Conservation (phyloP, 495 filamentous ascomycete species). For the Xylaria acuta region DNA sequence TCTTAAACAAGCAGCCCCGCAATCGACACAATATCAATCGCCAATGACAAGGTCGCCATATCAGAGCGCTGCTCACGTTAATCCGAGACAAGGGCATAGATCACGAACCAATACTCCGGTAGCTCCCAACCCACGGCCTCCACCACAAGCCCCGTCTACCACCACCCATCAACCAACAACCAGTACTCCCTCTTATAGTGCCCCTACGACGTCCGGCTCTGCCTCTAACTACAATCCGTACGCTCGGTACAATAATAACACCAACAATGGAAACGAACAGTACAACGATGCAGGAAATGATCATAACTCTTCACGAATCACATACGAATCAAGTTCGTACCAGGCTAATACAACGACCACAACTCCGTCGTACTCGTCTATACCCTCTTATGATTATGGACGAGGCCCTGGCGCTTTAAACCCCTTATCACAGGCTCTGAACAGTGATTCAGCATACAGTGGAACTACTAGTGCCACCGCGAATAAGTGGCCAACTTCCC, state of each 20-base stretch:
- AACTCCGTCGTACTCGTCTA: conserved; percentile 32
- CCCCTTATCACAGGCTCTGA: conserved; percentile 35
- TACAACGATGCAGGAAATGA: conserved; percentile 33
- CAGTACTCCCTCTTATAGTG: conserved; percentile 29
- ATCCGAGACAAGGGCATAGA: conserved; percentile 32
- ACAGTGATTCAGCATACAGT: conserved; percentile 27
- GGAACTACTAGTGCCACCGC: conserved; percentile 18
- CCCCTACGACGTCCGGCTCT: conserved; percentile 26
- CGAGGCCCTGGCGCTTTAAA: conserved; percentile 30
- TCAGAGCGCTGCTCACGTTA: conserved; percentile 29
- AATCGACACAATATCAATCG: conserved; percentile 29
- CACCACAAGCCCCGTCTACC: conserved; percentile 32
- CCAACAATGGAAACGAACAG: conserved; percentile 30
- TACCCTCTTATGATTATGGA: conserved; percentile 36
- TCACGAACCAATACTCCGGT: conserved; percentile 38
- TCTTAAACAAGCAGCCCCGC: conserved; percentile 28
- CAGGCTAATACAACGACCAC: conserved; percentile 30
- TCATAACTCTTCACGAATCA: conserved; percentile 31
- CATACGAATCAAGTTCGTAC: conserved; percentile 39
- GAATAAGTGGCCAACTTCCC: conserved; percentile 37
- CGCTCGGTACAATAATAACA: conserved; percentile 35
- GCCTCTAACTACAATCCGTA: conserved; percentile 36
- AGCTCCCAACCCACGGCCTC: conserved; percentile 31
- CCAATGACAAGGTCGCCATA: conserved; percentile 36
- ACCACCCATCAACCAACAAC: conserved; percentile 22